These are phyloP conservation scores for Leccinum subgranulosum DNA, from an alignment of 768 basidiomycete species.

Conservation along the genomic window DNA sequence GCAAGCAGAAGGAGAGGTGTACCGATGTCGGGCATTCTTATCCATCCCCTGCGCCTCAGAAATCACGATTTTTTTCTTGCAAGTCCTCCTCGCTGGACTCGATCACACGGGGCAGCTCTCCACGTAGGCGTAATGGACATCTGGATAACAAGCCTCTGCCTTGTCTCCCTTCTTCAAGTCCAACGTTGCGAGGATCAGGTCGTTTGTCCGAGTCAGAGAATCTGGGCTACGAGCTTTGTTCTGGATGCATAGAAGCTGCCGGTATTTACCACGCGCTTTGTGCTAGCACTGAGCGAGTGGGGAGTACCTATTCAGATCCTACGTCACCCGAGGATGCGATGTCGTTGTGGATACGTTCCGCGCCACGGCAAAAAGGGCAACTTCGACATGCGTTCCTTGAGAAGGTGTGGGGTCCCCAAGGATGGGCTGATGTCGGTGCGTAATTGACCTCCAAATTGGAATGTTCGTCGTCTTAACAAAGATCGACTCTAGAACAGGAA, in stretches of 20 bases:
- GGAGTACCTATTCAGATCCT: conserved; percentile 32
- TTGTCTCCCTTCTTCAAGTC: conserved; percentile 35
- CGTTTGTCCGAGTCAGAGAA: conserved; percentile 5
- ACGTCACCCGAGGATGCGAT: conserved; percentile 53
- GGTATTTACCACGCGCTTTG: conserved; percentile 79
- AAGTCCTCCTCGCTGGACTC: conserved; percentile 16
- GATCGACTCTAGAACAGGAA: conserved; percentile 58
- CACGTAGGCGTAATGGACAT: conserved; percentile 14
- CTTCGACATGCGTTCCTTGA: conserved; percentile 83
- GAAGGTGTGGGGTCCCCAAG: conserved; percentile 77
- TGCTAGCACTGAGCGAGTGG: conserved; percentile 37
- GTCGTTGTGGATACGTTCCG: conserved; percentile 62
- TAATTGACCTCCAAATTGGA: conserved; percentile 9
- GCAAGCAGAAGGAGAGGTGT: conserved; percentile 49
- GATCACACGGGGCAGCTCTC: conserved; percentile 11
- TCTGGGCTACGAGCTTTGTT: conserved; percentile 81
- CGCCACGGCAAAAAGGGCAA: conserved; percentile 70
- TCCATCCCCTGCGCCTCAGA: conserved; percentile 36
- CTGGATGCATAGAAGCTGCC: conserved; percentile 69
- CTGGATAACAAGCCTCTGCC: conserved; percentile 44
- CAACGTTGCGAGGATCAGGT: conserved; percentile 3
- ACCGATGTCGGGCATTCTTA: conserved; percentile 22
- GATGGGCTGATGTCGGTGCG: conserved; percentile 90
- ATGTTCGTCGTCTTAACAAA: not conserved
- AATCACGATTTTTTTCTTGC: conserved; percentile 21